Evolutionary conservation across 2,329 filamentous ascomycete species (phyloP).

Genomic region (Helotiales sp.): DNA sequence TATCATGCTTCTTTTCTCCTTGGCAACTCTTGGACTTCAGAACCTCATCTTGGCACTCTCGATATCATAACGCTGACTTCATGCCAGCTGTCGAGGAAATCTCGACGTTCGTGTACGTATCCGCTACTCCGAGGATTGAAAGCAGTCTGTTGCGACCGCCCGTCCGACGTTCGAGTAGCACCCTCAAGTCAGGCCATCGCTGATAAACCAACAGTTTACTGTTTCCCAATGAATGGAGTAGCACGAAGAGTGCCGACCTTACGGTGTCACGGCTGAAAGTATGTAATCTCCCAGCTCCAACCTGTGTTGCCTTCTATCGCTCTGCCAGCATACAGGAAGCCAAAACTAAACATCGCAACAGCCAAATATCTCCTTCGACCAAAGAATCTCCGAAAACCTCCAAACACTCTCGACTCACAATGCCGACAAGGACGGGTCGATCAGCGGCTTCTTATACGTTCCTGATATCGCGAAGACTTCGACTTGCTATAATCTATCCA

Average conservation of each 20-base stretch:
- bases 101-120: constrained; percentile 32
- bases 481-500: constrained; percentile 62
- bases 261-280: constrained; percentile 29
- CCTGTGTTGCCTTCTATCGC: not conserved
- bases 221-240: constrained; percentile 33
- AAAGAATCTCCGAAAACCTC: constrained; percentile 56
- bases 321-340: not conserved
- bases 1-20: not conserved
- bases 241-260: constrained; percentile 14
- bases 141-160: not conserved
- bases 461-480: constrained; percentile 63
- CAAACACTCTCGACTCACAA: constrained; percentile 74
- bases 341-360: constrained; percentile 18
- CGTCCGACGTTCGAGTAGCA: not conserved
- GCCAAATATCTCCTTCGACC: constrained; percentile 33
- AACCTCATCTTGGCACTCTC: constrained; percentile 8
- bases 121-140: not conserved
- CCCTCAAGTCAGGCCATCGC: constrained; percentile 9
- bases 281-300: constrained; percentile 8
- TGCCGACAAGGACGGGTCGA: constrained; percentile 56
- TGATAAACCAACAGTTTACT: constrained; percentile 28
- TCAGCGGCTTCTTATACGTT: constrained; percentile 82
- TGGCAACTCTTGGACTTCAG: constrained; percentile 10
- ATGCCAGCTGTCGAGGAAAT: constrained; percentile 30
- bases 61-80: constrained; percentile 10